Conservation (phyloP, 805 yeast genomes). For the Barnettozyma populi region DNA sequence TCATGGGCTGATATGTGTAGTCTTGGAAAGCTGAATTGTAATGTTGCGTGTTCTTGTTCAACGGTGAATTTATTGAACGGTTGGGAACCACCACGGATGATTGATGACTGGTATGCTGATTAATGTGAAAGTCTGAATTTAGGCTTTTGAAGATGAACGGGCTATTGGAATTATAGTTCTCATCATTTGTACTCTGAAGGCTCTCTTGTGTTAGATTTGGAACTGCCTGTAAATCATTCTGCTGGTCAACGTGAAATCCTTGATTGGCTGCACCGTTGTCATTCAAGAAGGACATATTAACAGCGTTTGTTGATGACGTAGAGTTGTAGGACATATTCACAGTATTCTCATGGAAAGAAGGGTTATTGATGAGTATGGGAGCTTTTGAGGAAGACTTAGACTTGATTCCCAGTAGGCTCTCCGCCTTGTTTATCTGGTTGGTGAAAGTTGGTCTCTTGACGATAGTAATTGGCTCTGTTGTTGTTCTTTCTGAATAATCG, state of each 20-base stretch:
- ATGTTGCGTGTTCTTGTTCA: neutral
- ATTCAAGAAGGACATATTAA: constrained; percentile 9
- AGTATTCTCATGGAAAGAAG: neutral
- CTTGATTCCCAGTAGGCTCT: constrained; percentile 14
- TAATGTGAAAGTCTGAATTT: neutral
- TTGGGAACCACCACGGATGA: neutral
- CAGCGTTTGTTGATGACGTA: constrained; percentile 5
- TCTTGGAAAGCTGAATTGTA: neutral
- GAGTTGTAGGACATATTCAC: constrained; percentile 2
- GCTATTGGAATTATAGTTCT: constrained; percentile 7
- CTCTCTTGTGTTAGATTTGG: constrained; percentile 14
- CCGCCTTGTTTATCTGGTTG: constrained; percentile 11
- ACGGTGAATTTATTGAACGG: neutral
- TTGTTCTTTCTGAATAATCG: constrained; percentile 2
- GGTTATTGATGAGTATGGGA: neutral
- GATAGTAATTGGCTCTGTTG: neutral
- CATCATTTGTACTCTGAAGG: constrained; percentile 13
- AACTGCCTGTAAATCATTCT: constrained; percentile 2
- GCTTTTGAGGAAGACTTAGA: neutral
- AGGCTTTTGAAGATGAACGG: neutral
- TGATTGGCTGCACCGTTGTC: constrained; percentile 2
- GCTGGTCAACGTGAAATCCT: neutral
- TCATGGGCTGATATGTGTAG: neutral
- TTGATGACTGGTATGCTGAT: neutral
- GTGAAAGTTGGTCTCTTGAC: neutral